Evolutionary conservation across 2,329 filamentous ascomycete genomes (phyloP).

Genomic region (Fusarium cyanostomum): DNA sequence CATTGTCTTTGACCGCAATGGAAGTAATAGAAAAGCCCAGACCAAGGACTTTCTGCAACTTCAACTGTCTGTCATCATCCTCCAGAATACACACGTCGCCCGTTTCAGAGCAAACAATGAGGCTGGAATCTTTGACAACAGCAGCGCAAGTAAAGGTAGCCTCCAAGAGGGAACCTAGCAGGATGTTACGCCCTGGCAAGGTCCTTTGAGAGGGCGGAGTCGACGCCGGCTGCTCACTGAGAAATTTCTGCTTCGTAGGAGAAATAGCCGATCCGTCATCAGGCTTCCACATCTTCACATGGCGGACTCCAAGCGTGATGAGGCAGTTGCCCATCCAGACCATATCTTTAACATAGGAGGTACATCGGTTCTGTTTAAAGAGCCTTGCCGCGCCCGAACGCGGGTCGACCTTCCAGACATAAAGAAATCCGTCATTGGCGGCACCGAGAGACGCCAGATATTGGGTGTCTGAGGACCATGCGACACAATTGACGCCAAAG

Average conservation of each 20-base stretch:
- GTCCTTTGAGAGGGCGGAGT: conserved; percentile 62
- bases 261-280: conserved; percentile 71
- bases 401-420: conserved; percentile 88
- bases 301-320: conserved; percentile 87
- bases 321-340: conserved; percentile 87
- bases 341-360: conserved; percentile 85
- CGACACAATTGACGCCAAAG: conserved; percentile 86
- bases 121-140: conserved; percentile 73
- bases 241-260: conserved; percentile 70
- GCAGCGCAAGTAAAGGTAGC: conserved; percentile 84
- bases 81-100: conserved; percentile 92
- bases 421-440: conserved; percentile 92
- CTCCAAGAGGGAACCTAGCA: conserved; percentile 84
- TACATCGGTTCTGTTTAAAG: conserved; percentile 90
- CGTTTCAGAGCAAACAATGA: conserved; percentile 85
- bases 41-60: conserved; percentile 71
- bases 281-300: conserved; percentile 92
- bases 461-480: conserved; percentile 87
- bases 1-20: conserved; percentile 67
- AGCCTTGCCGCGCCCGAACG: conserved; percentile 82
- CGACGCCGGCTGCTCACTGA: conserved; percentile 51
- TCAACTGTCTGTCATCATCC: conserved; percentile 76
- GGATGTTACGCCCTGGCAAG: conserved; percentile 84
- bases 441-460: conserved; percentile 90
- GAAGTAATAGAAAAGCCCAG: conserved; percentile 75